These are phyloP conservation scores for Margaritispora aquatica DNA, from an alignment of 495 filamentous ascomycete species.

Conservation along the genomic window DNA sequence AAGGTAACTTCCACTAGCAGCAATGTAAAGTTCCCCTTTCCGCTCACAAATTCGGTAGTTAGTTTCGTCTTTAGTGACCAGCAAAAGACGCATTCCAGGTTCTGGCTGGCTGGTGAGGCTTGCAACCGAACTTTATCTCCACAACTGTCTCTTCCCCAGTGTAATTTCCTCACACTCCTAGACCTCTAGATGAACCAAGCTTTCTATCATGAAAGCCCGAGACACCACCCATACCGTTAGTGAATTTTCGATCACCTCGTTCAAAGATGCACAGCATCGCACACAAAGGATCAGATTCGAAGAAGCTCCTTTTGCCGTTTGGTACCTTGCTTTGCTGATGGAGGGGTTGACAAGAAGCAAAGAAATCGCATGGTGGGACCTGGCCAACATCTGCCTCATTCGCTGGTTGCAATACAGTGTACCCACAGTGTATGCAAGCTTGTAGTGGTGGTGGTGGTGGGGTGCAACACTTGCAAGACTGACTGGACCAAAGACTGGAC, in stretches of 20 bases:
- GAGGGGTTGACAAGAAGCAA: constrained; percentile 1
- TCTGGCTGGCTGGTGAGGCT: no score
- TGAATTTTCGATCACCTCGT: not conserved
- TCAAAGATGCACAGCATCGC: not conserved
- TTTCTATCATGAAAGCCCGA: not conserved
- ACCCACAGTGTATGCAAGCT: constrained; percentile 5
- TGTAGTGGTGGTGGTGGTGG: no score
- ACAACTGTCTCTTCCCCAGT: constrained; percentile 1
- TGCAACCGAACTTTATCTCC: not conserved
- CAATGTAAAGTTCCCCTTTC: not conserved
- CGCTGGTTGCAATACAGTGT: constrained; percentile 2
- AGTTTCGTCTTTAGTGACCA: no score
- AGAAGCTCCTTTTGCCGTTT: not conserved
- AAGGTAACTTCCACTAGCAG: no score
- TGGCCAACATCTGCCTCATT: not conserved
- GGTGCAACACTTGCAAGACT: no score
- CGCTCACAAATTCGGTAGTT: not conserved
- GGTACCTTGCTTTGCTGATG: constrained; percentile 17
- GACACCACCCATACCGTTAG: no score
- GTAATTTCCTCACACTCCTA: not conserved
- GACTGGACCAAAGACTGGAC: no score
- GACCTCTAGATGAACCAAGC: not conserved
- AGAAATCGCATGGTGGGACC: not conserved
- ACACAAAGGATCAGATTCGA: not conserved
- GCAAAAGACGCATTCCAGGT: no score